phyloP scores from a whole-genome alignment of 306 rosid genomes.

The Dryas drummondii region DNA sequence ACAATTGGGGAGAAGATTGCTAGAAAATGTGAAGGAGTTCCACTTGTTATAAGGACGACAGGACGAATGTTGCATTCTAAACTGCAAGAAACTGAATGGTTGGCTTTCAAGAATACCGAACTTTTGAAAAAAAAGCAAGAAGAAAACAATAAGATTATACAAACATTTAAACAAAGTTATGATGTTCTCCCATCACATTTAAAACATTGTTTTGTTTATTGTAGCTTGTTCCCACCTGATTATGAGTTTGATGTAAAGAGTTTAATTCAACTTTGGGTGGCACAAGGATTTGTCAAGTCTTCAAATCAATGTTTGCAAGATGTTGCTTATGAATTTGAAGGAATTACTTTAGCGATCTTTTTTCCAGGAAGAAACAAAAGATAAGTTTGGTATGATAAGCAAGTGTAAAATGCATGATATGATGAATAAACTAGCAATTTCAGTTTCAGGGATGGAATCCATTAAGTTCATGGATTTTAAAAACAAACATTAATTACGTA shows the following conservation, averaged over 20 bases:
- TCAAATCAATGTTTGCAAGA: background rate
- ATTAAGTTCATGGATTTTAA: no score
- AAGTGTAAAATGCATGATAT: constrained; percentile 26
- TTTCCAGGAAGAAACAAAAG: constrained; percentile 17
- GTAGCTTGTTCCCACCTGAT: background rate
- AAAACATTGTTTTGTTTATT: constrained; percentile 8
- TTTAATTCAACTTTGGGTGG: background rate
- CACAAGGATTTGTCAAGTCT: background rate
- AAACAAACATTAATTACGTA: no score
- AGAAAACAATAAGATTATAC: background rate
- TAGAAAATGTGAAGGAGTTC: constrained; percentile 15
- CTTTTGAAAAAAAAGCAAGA: background rate
- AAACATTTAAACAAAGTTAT: background rate
- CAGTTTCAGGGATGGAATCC: constrained; percentile 5
- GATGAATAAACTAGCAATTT: constrained; percentile 40
- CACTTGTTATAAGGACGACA: background rate
- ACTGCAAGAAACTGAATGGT: background rate
- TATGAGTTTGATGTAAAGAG: background rate
- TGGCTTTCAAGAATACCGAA: background rate
- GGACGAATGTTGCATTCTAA: background rate
- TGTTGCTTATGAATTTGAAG: constrained; percentile 28
- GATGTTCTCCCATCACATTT: constrained; percentile 6
- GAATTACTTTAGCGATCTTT: constrained; percentile 32
- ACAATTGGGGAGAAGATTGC: constrained; percentile 28
- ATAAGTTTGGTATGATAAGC: background rate